These are phyloP conservation scores for Scutellaria baicalensis DNA, from an alignment of 257 asterid species.

Conservation along the genomic window DNA sequence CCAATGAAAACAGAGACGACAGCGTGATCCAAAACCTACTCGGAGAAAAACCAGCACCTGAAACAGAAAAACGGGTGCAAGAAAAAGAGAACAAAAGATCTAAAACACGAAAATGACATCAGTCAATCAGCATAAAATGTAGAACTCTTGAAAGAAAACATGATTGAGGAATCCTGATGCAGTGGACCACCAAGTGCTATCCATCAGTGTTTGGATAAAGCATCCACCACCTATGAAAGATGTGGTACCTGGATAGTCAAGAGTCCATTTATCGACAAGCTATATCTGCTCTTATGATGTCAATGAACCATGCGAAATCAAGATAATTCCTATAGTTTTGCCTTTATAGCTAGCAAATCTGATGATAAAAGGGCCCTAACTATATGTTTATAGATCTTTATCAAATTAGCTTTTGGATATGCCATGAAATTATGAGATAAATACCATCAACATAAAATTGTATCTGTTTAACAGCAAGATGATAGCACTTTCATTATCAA, in stretches of 20 bases:
- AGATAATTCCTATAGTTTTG: neutral
- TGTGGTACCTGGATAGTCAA: too few relatives aligned
- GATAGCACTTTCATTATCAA: neutral
- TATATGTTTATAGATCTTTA: neutral
- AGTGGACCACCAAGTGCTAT: too few relatives aligned
- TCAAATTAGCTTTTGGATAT: neutral
- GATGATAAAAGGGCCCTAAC: neutral
- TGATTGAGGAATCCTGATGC: too few relatives aligned
- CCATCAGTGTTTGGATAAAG: too few relatives aligned
- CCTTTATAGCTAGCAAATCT: neutral
- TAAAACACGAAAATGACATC: neutral
- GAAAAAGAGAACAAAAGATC: neutral
- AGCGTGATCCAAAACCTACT: neutral
- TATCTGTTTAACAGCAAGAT: neutral
- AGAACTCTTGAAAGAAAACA: too few relatives aligned
- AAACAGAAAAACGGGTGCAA: neutral
- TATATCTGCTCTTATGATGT: neutral
- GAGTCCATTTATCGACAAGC: neutral
- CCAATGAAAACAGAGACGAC: neutral
- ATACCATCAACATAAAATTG: neutral
- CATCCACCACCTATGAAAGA: too few relatives aligned
- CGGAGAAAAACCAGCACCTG: neutral
- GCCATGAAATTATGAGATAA: neutral
- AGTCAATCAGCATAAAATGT: too few relatives aligned
- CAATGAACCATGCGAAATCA: too few relatives aligned